Base-by-base conservation (phyloP, 1,139 yeast species). In the Zygoascus sp. region DNA sequence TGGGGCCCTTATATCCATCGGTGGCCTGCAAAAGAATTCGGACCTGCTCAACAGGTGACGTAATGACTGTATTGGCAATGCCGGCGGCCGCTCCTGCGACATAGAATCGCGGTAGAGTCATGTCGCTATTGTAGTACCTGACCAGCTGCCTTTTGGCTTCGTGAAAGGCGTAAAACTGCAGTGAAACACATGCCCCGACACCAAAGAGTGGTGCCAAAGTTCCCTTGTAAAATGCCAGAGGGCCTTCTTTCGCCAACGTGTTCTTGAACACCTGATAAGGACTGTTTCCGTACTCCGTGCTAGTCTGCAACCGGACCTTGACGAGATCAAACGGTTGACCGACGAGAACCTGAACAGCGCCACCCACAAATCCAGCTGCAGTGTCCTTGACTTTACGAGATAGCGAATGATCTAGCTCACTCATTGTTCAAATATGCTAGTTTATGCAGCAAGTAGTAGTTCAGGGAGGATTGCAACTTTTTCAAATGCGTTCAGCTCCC, bases 111-210 rank as follows among this genome's bases (percentile, higher is more conserved):
- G 79, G 76, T 38, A 77, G 68, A 38, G 75, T 75, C 49, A 82
- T 64, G 40, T 69, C 69, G 20, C 55, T 53, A 43, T 64, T 66
- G 3, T 56, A 48, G 43, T 45, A 48, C 4, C 55, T 48, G 20
- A 54, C 59, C 8, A 83, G 57, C 59, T 78, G 85, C 51, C 94
- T 69, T 58, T 80, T 80, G 25, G 88, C 77, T 59, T 83, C 94
- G 59, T 82, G 88, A 60, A 83, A 84, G 3, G 90, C 88, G 56
- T 82, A 83, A 61, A 83, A 83, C 59, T 81, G 88, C 39, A 89
- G 84, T 3, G 96, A 86, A 16, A 89, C 80, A 72, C 95, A 85
- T 0, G 96, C 96, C 49, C 97, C 97, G 32, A 89, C 94, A 36
- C 97, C 97, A 37, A 89, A 69, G 57, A 90, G 72, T 3, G 97